Conservation (phyloP, 257 asterid genomes). For the Fraxinus anomala region DNA sequence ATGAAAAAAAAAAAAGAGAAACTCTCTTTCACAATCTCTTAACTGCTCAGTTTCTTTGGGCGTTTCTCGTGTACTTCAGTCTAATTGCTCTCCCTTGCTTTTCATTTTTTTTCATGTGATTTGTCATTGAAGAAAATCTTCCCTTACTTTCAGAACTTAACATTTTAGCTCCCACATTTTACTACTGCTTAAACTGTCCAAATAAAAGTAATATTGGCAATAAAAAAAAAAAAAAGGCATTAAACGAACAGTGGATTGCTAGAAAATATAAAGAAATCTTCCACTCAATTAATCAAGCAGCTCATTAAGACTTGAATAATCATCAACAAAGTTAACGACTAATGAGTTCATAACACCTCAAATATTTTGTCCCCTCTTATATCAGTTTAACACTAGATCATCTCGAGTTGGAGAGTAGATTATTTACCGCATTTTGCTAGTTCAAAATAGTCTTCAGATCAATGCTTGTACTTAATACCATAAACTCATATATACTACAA, state of each 20-base stretch:
- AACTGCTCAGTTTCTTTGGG: background rate
- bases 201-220: background rate
- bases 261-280: constrained; percentile 5
- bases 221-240: background rate
- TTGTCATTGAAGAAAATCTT: background rate
- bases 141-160: background rate
- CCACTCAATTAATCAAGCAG: background rate
- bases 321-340: background rate
- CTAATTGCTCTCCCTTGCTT: background rate
- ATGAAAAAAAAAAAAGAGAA: background rate
- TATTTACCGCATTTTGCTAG: background rate
- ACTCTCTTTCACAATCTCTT: background rate
- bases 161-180: background rate
- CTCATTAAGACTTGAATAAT: background rate
- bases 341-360: background rate
- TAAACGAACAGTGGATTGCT: constrained; percentile 1
- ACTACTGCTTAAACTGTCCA: background rate
- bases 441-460: background rate
- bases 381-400: background rate
- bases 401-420: background rate
- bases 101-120: background rate
- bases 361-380: background rate
- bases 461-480: background rate
- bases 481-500: background rate
- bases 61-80: background rate